phyloP scores from a whole-genome alignment of 345 rosid species.

The Hibiscus syriacus region DNA sequence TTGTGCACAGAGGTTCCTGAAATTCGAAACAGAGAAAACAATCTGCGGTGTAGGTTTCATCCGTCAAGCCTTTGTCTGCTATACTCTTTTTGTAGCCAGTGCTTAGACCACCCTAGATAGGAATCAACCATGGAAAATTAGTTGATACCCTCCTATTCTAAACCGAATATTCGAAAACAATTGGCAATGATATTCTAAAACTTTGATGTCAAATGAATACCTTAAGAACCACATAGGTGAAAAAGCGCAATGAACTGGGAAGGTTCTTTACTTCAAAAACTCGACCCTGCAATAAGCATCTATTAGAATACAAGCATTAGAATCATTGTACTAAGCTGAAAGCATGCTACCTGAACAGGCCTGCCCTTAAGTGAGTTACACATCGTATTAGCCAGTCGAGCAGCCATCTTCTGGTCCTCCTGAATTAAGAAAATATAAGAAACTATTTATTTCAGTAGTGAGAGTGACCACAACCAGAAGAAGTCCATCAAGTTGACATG shows the following conservation, averaged over 20 bases:
- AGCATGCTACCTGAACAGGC: constrained; percentile 75
- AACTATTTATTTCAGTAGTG: background rate
- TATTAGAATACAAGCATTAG: constrained; percentile 18
- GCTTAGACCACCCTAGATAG: constrained; percentile 82
- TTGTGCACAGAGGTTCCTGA: constrained; percentile 77
- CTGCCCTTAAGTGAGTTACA: constrained; percentile 85
- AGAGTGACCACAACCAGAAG: background rate
- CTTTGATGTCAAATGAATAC: constrained; percentile 28
- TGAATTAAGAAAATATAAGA: constrained; percentile 21
- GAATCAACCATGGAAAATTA: constrained; percentile 16
- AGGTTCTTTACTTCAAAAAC: constrained; percentile 88
- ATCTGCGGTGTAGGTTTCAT: constrained; percentile 67
- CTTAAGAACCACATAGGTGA: constrained; percentile 91
- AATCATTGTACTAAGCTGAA: constrained; percentile 7
- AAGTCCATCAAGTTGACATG: background rate
- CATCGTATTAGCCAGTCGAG: constrained; percentile 62
- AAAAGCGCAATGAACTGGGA: constrained; percentile 91
- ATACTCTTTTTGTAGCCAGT: constrained; percentile 70
- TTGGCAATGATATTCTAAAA: constrained; percentile 9
- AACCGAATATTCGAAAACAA: background rate
- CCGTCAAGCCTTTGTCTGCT: constrained; percentile 55
- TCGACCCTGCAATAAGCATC: background rate
- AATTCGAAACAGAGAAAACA: constrained; percentile 71
- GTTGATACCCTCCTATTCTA: constrained; percentile 6
- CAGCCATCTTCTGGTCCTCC: constrained; percentile 86